A percentile compares a stretch with the other conserved stretches of the same genome.
Evolutionary conservation across 2,329 filamentous ascomycete species (phyloP).

Genomic region (Paraphoma sp.): DNA sequence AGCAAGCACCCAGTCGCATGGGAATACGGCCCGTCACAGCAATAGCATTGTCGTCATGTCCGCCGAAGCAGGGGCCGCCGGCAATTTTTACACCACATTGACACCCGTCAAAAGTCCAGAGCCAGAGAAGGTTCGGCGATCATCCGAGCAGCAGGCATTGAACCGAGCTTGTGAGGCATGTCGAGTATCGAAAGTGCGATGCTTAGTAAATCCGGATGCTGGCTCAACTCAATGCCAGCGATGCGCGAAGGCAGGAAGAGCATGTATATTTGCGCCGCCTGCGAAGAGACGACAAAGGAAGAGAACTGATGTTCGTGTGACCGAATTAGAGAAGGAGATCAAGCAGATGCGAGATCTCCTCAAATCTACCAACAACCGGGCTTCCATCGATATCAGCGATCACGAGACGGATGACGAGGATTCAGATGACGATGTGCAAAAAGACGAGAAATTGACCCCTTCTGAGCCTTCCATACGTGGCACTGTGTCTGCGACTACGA

Average conservation of each 20-base stretch:
- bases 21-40: neutral
- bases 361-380: conserved; percentile 24
- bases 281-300: conserved; percentile 45
- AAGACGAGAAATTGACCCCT: conserved; percentile 21
- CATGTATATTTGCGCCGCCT: conserved; percentile 45
- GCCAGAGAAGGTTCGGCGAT: conserved; percentile 23
- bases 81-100: conserved; percentile 17
- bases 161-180: conserved; percentile 47
- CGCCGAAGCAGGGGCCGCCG: conserved; percentile 8
- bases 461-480: conserved; percentile 16
- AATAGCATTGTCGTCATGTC: conserved; percentile 17
- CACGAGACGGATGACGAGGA: conserved; percentile 38
- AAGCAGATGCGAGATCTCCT: conserved; percentile 44
- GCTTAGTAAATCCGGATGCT: conserved; percentile 33
- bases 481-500: conserved; percentile 11
- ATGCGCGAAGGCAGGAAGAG: conserved; percentile 41
- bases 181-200: conserved; percentile 45
- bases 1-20: neutral
- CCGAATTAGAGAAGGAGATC: conserved; percentile 46
- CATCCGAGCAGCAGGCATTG: conserved; percentile 36
- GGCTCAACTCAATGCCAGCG: conserved; percentile 40
- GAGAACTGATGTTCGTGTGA: conserved; percentile 45
- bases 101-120: conserved; percentile 20
- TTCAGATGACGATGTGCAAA: conserved; percentile 22
- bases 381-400: conserved; percentile 33